These are phyloP conservation scores for Ajuga chamaepitys DNA, from an alignment of 257 asterid genomes.

Conservation along the genomic window DNA sequence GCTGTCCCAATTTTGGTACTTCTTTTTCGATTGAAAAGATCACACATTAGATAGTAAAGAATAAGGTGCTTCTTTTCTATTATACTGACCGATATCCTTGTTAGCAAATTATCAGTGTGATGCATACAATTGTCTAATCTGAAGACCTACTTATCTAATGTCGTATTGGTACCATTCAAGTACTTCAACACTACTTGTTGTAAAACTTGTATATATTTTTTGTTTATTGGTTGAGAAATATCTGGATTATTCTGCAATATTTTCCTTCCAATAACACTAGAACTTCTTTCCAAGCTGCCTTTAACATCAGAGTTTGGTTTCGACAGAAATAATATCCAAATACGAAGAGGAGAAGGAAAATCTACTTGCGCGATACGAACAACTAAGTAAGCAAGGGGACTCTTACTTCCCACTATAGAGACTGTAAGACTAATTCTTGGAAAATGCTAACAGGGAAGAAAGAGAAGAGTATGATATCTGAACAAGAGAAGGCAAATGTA, in stretches of 20 bases:
- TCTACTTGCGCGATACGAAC: conserved; percentile 63
- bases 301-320: conserved; percentile 6
- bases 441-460: conserved; percentile 59
- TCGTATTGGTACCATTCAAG: background rate
- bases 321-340: conserved; percentile 64
- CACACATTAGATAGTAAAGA: background rate
- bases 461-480: conserved; percentile 72
- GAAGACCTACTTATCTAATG: background rate
- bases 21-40: background rate
- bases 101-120: background rate
- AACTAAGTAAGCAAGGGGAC: conserved; percentile 53
- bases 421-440: background rate
- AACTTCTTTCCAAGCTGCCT: background rate
- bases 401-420: background rate
- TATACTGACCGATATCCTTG: background rate
- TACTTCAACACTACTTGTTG: background rate
- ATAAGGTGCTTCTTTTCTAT: background rate
- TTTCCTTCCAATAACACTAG: background rate
- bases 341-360: conserved; percentile 81
- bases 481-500: conserved; percentile 58
- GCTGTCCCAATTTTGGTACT: background rate
- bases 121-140: background rate
- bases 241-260: background rate
- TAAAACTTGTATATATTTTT: background rate
- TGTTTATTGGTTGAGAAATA: background rate